Evolutionary conservation across 225 moss, liverwort and hornwort species (phyloP), one percentile per base, ranked within the genome.

Genomic region (Straminergon stramineum): DNA sequence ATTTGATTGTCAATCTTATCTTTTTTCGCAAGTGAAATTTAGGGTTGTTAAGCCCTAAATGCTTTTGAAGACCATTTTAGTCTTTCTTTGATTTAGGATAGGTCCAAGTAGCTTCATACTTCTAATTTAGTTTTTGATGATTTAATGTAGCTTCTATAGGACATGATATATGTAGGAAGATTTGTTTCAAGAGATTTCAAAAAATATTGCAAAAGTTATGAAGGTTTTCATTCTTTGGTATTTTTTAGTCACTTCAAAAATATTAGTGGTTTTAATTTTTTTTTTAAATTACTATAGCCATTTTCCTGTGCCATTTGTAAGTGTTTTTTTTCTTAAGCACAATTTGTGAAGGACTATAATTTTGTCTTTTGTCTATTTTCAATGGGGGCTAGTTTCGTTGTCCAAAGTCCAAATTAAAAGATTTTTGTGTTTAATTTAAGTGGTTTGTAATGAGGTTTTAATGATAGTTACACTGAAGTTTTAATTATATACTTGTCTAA

Each of bases 41-140:
- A 45, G 0, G 6, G 16, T 3, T 17, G 0, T 48, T 30, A 28
- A 74, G 17, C 0, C 4, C 1, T 3, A 0, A 74, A 73, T 9
- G 9, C 8, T 75, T 31, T 75, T 19, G 6, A 75, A 32, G 14
- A 52, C 3, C 0, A 0, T 8, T 52, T 52, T 51, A 5, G 4
- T 31, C 18, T 52, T 51, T 52, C 0, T 2, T 52, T 32, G 4
- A 32, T 32, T 19, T 76, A 8, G 7, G 6, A 0, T 32, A 32
- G 8, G 5, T 45, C 0, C 2, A 45, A 74, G 16, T 43, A 28
- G 28, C 9, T 28, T 74, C 10, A 17, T 17, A 74, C 17, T 17
- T 70, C 14, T 24, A 30, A 30, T 28, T 48, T 48, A 6, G 3
- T 30, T 74, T 30, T 48, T 30, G 10, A 30, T 11, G 30, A 48